A percentile compares a stretch with the other conserved stretches of the same genome.
Conservation (phyloP, 371 early-diverging fungal species). For the Mortierella sp. region DNA sequence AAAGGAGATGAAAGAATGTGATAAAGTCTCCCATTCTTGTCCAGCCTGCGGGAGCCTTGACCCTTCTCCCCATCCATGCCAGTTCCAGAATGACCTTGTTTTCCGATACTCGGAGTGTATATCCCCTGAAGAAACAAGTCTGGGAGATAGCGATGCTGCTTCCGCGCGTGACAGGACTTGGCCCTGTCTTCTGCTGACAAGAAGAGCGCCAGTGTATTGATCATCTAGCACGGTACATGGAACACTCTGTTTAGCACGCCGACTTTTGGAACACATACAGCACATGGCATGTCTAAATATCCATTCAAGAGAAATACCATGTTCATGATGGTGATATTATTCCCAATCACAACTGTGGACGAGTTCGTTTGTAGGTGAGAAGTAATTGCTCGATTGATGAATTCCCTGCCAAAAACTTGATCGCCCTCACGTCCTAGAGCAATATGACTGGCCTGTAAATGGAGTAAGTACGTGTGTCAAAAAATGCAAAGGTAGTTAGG, state of each 20-base stretch:
- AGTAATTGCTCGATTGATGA: constrained; percentile 66
- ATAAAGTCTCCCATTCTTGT: constrained; percentile 44
- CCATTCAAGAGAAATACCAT: constrained; percentile 57
- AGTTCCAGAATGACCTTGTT: constrained; percentile 17
- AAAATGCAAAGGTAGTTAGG: not conserved
- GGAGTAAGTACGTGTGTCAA: not conserved
- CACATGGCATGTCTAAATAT: no score
- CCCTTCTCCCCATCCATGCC: constrained; percentile 31
- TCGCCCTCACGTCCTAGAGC: constrained; percentile 62
- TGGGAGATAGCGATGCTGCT: constrained; percentile 66
- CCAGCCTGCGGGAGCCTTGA: constrained; percentile 14
- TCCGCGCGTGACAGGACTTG: constrained; percentile 69
- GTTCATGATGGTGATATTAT: constrained; percentile 68
- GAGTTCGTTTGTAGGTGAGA: constrained; percentile 67
- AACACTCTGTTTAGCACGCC: no score
- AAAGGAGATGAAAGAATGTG: constrained; percentile 62
- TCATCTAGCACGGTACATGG: no score
- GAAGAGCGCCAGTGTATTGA: constrained; percentile 67
- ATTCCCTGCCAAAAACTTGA: constrained; percentile 64
- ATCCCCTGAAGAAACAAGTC: constrained; percentile 68
- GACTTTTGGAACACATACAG: no score
- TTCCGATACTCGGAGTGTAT: constrained; percentile 47
- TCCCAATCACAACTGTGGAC: constrained; percentile 64
- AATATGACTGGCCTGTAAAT: constrained; percentile 63
- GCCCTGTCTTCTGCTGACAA: constrained; percentile 63